Evolutionary conservation across 208 protist genomes (phyloP), one percentile per base, ranked within the genome.

Genomic region (Trypanosoma cruzi): DNA sequence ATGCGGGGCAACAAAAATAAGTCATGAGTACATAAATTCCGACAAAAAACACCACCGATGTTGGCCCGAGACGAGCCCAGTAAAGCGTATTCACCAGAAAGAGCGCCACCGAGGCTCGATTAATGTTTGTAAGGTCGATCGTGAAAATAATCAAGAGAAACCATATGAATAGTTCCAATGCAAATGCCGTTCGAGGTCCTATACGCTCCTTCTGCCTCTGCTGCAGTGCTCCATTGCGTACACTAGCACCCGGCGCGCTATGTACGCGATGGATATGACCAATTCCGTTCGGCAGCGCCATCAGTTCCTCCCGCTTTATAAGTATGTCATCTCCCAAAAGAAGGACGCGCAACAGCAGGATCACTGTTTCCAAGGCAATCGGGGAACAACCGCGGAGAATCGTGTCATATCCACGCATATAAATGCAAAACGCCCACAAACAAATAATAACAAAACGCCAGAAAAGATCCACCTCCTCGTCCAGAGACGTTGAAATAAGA

Each of bases 321-420:
- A 63, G n/a, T 7, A 37, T 36, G 18, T 83, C 72, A 46, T 75
- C 26, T 0, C 62, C 46, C 18, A 77, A 31, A 34, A 75, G 16
- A n/a, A 76, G 65, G 26, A 83, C 58, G 46, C 78, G 78, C 28
- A 60, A 14, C n/a, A 83, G 34, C 26, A 56, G 58, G n/a, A 76
- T 59, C 10, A 79, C 48, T 18, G 67, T 75, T 58, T 83, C 73
- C 48, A 83, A 34, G 36, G 63, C 53, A 42, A 81, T 81, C 22
- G 77, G 77, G 56, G 71, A 81, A 54, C 57, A 73, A 6, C 63
- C 61, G 40, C 61, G 59, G 16, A 70, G 28, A 57, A 70, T 24
- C 20, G 37, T 48, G 40, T 73, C 68, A 48, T 65, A 64, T 3
- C 26, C 24, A 11, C 61, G 61, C 37, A 68, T 32, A 49, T 63